Evolutionary conservation across 345 rosid species (phyloP).

Genomic region (Hevea brasiliensis): DNA sequence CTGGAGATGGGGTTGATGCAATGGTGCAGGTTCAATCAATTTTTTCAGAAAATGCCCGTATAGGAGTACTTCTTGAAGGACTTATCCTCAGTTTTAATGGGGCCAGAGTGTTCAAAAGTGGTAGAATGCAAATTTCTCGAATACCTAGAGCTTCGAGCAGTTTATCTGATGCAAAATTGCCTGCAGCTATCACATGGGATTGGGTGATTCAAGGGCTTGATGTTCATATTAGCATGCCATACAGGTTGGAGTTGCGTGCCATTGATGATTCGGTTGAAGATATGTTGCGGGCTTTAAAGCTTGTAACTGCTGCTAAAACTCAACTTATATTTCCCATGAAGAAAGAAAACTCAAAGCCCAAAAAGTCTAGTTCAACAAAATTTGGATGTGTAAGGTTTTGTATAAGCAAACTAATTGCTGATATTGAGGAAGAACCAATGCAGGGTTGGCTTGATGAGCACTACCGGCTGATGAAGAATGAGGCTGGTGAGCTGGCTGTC

Average conservation of each 20-base stretch:
- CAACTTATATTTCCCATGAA: slow-evolving; percentile 53
- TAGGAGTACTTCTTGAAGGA: slow-evolving; percentile 97
- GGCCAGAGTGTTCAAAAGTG: slow-evolving; percentile 69
- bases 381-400: slow-evolving; percentile 73
- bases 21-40: slow-evolving; percentile 84
- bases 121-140: slow-evolving; percentile 93
- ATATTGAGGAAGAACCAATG: slow-evolving; percentile 95
- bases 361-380: slow-evolving; percentile 63
- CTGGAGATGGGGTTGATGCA: slow-evolving; percentile 91
- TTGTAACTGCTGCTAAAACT: slow-evolving; percentile 65
- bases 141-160: slow-evolving; percentile 59
- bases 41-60: slow-evolving; percentile 92
- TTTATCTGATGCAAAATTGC: slow-evolving; percentile 50
- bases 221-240: slow-evolving; percentile 85
- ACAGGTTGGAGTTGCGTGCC: slow-evolving; percentile 89
- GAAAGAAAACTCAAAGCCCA: slow-evolving; percentile 66
- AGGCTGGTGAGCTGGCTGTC: slow-evolving; percentile 86
- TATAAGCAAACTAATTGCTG: slow-evolving; percentile 71
- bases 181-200: slow-evolving; percentile 50
- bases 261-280: slow-evolving; percentile 95
- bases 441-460: slow-evolving; percentile 99
- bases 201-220: slow-evolving; percentile 96
- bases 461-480: slow-evolving; percentile 73
- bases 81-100: slow-evolving; percentile 69
- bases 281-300: slow-evolving; percentile 82